Conservation (phyloP, 2,329 filamentous ascomycete species). For the Neonectria hederae region DNA sequence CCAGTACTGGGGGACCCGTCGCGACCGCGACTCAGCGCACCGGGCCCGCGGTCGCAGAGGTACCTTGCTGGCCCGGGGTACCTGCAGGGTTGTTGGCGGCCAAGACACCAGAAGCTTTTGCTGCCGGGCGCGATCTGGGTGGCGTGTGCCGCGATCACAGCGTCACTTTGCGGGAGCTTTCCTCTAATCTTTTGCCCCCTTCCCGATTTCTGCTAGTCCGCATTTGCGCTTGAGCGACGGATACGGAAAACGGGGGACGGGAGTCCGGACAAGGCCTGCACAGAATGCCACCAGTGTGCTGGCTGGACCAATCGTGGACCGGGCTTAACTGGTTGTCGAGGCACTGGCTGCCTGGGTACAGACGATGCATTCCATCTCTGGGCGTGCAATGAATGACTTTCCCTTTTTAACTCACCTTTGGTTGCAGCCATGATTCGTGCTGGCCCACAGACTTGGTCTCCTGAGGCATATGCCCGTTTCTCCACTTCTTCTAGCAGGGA, state of each 20-base stretch:
- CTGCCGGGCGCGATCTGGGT: constrained; percentile 7
- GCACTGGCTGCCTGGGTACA: background rate
- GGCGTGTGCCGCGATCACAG: constrained; percentile 8
- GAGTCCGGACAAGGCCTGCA: background rate
- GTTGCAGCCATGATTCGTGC: background rate
- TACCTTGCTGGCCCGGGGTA: background rate
- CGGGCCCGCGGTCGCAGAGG: background rate
- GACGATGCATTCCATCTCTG: constrained; percentile 14
- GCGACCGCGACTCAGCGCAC: background rate
- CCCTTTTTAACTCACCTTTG: background rate
- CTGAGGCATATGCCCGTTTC: background rate
- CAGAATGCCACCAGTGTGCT: background rate
- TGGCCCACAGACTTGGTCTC: background rate
- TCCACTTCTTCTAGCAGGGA: background rate
- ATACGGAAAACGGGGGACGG: background rate
- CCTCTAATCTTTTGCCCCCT: background rate
- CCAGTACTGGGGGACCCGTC: background rate
- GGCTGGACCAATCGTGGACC: background rate
- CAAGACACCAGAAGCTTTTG: constrained; percentile 17
- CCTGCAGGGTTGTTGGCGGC: background rate
- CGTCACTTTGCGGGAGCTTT: background rate
- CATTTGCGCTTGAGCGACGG: background rate
- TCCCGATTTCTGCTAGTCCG: background rate
- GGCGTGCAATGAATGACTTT: background rate
- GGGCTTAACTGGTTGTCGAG: constrained; percentile 1